phyloP scores from a whole-genome alignment of 2,329 filamentous ascomycete species.

The Colletotrichum cordylinicola region DNA sequence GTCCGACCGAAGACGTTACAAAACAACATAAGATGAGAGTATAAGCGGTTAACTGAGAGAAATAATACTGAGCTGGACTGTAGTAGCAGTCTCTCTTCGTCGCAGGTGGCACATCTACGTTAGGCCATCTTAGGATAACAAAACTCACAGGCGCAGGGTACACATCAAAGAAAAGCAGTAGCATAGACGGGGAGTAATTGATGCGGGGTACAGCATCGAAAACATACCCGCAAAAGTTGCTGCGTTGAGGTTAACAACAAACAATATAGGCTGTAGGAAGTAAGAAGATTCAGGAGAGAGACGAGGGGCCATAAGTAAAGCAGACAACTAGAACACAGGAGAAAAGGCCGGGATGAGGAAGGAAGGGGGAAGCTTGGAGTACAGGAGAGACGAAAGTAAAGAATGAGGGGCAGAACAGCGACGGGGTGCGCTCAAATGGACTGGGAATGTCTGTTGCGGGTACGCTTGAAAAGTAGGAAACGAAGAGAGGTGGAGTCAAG shows the following conservation, averaged over 20 bases:
- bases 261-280: not conserved
- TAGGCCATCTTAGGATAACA: not conserved
- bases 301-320: not conserved
- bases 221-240: not conserved
- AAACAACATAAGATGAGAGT: not conserved
- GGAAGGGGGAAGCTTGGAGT: too few relatives aligned
- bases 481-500: too few relatives aligned
- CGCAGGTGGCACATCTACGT: not conserved
- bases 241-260: not conserved
- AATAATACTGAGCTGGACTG: not conserved
- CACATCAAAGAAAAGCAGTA: not conserved
- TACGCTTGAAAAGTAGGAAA: too few relatives aligned
- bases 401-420: too few relatives aligned
- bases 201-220: not conserved
- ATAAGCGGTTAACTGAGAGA: not conserved
- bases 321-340: not conserved
- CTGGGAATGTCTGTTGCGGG: too few relatives aligned
- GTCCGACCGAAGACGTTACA: not conserved
- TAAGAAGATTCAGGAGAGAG: not conserved
- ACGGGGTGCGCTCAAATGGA: too few relatives aligned
- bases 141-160: not conserved
- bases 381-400: not conserved
- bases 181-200: not conserved
- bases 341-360: not conserved
- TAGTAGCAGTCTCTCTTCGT: not conserved